A percentile compares a stretch with the other conserved stretches of the same genome.
Conservation (phyloP, 1,139 yeast species). For the Yamadazyma siamensis region DNA sequence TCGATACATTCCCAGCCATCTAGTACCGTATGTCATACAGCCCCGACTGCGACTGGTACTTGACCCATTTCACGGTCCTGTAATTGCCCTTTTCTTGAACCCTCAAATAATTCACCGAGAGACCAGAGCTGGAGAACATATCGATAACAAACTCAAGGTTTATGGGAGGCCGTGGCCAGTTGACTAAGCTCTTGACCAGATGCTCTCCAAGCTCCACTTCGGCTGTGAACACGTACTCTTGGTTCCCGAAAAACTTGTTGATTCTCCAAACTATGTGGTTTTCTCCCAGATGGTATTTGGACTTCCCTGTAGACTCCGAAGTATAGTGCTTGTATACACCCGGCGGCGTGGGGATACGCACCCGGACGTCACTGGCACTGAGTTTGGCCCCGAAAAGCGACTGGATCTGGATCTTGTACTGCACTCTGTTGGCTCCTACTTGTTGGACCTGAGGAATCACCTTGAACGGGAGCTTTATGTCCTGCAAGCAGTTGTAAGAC, state of each 20-base stretch:
- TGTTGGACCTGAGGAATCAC: constrained; percentile 61
- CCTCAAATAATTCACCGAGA: constrained; percentile 68
- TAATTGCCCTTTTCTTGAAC: constrained; percentile 66
- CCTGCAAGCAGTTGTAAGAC: constrained; percentile 59
- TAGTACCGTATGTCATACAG: constrained; percentile 73
- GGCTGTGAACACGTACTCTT: constrained; percentile 55
- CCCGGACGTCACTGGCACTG: constrained; percentile 61
- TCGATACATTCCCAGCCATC: too few species aligned
- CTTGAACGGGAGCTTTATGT: constrained; percentile 68
- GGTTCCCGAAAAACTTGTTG: constrained; percentile 63
- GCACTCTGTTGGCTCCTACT: constrained; percentile 46
- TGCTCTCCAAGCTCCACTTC: constrained; percentile 38
- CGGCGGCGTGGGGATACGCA: constrained; percentile 70
- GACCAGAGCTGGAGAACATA: constrained; percentile 79
- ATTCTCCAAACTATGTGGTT: constrained; percentile 68
- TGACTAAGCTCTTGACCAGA: constrained; percentile 16
- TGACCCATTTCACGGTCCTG: constrained; percentile 82
- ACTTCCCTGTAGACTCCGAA: constrained; percentile 59
- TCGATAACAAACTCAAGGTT: constrained; percentile 65
- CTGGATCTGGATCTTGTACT: constrained; percentile 57
- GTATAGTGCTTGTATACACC: constrained; percentile 52
- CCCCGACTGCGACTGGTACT: constrained; percentile 72
- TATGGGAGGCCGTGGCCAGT: constrained; percentile 78
- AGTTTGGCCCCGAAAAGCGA: constrained; percentile 62
- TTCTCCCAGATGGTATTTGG: constrained; percentile 66